Percentiles rank a stretch among this genome's conserved stretches.
Evolutionary conservation across 345 rosid species (phyloP).

Genomic region (Acer yangbiense): DNA sequence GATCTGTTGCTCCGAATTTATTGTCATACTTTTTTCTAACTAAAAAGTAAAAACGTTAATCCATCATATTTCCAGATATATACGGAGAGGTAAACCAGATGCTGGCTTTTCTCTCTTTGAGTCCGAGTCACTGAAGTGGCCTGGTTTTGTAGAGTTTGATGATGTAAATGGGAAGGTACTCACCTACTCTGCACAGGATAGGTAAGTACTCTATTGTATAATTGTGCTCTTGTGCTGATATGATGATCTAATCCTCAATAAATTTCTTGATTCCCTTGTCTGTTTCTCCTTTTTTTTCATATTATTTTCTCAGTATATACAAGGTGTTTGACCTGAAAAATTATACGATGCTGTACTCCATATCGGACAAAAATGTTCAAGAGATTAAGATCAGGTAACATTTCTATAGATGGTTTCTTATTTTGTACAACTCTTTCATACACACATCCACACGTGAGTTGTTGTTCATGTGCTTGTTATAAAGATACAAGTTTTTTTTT

Average conservation of each 20-base stretch:
- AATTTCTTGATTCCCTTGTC: constrained; percentile 6
- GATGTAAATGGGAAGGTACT: constrained; percentile 89
- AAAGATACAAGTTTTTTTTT: background rate
- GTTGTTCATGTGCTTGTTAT: background rate
- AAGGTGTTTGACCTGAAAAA: constrained; percentile 64
- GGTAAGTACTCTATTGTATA: constrained; percentile 33
- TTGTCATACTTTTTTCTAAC: background rate
- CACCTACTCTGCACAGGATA: constrained; percentile 81
- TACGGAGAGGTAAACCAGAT: constrained; percentile 65
- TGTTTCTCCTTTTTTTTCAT: background rate
- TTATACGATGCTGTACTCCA: constrained; percentile 57
- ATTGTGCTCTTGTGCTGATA: constrained; percentile 5
- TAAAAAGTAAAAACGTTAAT: background rate
- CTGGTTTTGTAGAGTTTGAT: constrained; percentile 91
- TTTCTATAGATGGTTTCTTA: background rate
- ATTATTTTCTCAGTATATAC: constrained; percentile 44
- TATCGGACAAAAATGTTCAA: constrained; percentile 51
- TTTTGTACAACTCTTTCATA: background rate
- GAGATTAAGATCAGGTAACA: constrained; percentile 62
- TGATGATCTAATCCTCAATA: background rate
- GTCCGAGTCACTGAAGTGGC: constrained; percentile 87
- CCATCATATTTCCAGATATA: constrained; percentile 48
- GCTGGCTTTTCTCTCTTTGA: constrained; percentile 87
- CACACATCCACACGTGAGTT: background rate
- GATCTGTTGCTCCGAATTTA: background rate